Evolutionary conservation across 2,329 filamentous ascomycete species (phyloP).

Genomic region (Phyllosticta paracitricarpa): DNA sequence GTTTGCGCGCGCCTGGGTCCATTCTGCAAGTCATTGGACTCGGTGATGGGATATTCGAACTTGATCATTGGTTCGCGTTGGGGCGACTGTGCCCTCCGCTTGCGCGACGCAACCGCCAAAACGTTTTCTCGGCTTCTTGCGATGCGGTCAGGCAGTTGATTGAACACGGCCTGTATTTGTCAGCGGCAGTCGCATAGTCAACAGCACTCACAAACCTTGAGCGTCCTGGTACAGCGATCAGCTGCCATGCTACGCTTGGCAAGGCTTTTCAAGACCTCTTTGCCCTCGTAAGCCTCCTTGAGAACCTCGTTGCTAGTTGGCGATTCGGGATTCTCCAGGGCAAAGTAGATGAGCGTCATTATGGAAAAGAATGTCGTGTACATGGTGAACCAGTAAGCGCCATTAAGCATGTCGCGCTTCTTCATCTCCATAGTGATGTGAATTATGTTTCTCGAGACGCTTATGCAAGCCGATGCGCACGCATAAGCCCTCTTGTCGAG

Average conservation of each 20-base stretch:
- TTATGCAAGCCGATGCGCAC: constrained; percentile 58
- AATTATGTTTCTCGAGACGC: constrained; percentile 62
- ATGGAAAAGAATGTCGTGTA: constrained; percentile 78
- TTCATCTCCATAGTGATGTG: constrained; percentile 73
- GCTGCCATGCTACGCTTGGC: constrained; percentile 81
- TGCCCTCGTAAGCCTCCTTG: constrained; percentile 74
- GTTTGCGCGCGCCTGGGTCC: constrained; percentile 23
- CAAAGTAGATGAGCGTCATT: constrained; percentile 68
- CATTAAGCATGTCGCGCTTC: constrained; percentile 62
- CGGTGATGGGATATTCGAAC: constrained; percentile 4
- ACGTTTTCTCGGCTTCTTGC: constrained; percentile 32
- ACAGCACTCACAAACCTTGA: constrained; percentile 40
- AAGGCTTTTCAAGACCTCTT: constrained; percentile 68
- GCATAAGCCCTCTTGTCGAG: constrained; percentile 72
- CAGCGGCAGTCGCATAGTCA: neutral
- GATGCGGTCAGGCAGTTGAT: constrained; percentile 66
- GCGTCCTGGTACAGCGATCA: constrained; percentile 68
- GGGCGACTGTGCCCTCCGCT: constrained; percentile 28
- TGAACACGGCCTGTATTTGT: constrained; percentile 59
- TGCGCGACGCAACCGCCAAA: constrained; percentile 20
- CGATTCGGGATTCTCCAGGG: constrained; percentile 69
- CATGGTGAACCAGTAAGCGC: constrained; percentile 79
- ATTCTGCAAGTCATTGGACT: constrained; percentile 8
- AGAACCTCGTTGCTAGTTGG: constrained; percentile 67
- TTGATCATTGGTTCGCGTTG: constrained; percentile 9